Base-by-base conservation (phyloP, 1,284 basidiomycete species). In the Pyrrhoderma lamaoense region DNA sequence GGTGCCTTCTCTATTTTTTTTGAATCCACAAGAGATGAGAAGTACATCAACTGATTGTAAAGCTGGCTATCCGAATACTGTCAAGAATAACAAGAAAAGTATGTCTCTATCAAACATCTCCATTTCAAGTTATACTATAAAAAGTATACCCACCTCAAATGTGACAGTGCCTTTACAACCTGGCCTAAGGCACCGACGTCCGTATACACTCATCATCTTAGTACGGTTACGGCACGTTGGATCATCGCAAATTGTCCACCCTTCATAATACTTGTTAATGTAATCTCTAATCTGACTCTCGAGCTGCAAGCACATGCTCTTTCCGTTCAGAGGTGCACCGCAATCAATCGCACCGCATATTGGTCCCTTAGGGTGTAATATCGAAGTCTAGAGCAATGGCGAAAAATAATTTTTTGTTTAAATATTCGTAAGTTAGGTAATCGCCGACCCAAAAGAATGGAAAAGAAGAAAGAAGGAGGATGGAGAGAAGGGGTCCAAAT, bases 141-240 rank as follows among this genome's bases (percentile, higher is more conserved):
- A 7, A 36, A 19, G 35, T 38, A 14, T 3, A 69, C 79, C 45
- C 60, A 90, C 89, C 76, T 93, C 90, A 56, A 89, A 83, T 13
- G 74, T 61, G 45, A 90, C 84, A 3, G 64, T 72, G 0, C 89
- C 89, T 50, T 64, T 72, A 66, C 93, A 96, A 16, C 70, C 78
- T 8, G 68, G 67, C 43, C 75, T 75, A 54, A 93, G 66, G 64
- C 93, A 97, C 45, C 83, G 73, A 42, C 82, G 77, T 7, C 92
- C 92, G 65, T 94, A 96, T 0, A 98, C 92, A 39, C 89, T 76
- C 83, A 96, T 93, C 75, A 83, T 86, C 21, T 93, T 76, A n/a
- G 93, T 93, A 18, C 84, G 76, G 51, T 84, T 77, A 8, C 80
- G 79, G 64, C 96, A 99, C 1, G 83, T 86, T 25, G 80, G 73